Conservation (phyloP, 306 rosid genomes). For the Cucumis sativus region DNA sequence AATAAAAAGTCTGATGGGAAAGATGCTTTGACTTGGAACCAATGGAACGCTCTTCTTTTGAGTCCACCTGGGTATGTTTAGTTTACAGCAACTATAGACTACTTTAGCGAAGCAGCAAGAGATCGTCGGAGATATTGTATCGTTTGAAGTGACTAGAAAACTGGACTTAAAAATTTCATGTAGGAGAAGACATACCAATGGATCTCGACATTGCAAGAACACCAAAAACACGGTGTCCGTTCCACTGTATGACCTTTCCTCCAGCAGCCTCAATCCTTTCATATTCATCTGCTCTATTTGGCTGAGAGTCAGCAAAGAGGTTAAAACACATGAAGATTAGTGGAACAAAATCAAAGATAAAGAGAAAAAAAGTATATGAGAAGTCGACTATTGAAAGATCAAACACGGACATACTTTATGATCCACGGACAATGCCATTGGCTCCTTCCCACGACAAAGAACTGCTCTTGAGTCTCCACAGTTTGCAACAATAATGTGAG, state of each 20-base stretch:
- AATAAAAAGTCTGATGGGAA: not conserved
- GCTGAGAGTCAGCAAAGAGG: conserved; percentile 31
- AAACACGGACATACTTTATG: conserved; percentile 45
- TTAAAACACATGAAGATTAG: conserved; percentile 12
- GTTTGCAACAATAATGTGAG: conserved; percentile 74
- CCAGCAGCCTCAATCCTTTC: conserved; percentile 88
- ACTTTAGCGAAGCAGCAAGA: not conserved
- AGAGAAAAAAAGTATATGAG: not conserved
- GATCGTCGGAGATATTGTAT: not conserved
- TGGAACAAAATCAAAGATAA: not conserved
- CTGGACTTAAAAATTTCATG: not conserved
- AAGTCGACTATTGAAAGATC: not conserved
- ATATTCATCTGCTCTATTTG: conserved; percentile 78
- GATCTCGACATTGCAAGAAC: conserved; percentile 95
- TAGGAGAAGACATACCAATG: conserved; percentile 41
- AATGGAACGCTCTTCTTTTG: not conserved
- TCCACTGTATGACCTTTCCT: conserved; percentile 92
- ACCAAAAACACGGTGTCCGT: conserved; percentile 82
- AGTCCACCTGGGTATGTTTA: not conserved
- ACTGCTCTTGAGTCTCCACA: conserved; percentile 97
- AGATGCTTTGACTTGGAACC: not conserved
- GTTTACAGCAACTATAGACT: not conserved
- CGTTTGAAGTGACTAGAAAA: not conserved
- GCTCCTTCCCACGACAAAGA: conserved; percentile 77
- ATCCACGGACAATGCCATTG: conserved; percentile 73